Evolutionary conservation across 768 basidiomycete genomes (phyloP), one percentile per base, ranked within the genome.

Genomic region (Royoungia palumana): DNA sequence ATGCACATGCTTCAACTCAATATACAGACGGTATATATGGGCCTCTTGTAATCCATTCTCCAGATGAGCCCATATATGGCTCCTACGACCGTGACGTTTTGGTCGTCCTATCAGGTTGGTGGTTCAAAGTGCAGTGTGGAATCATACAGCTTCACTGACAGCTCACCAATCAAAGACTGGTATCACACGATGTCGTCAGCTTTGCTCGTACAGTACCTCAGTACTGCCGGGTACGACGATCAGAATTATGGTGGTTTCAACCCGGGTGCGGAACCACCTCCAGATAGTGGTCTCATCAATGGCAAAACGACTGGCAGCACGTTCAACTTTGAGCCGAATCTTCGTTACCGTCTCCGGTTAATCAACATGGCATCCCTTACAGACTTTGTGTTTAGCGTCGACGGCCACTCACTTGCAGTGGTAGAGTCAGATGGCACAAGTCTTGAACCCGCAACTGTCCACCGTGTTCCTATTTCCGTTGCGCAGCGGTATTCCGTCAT

Each of bases 401-500:
- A 79, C 44, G 55, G 51, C 10, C 79, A 80, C 50, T 60, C 66
- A 2, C 71, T 80, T 25, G 70, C 70, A 6, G 68, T 80, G 41
- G 63, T 79, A 46, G 77, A 78, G 47, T 75, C 71, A 4, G 79
- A 80, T 40, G 78, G 77, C 22, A 75, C 68, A 4, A 62, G 66
- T 22, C 63, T 80, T 37, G 50, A 59, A 19, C 74, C 76, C 1
- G 67, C 65, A 36, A 35, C 49, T 13, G 75, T 77, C 10, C 55
- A 71, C 16, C 67, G 70, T 12, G 57, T 80, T 46, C 63, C 64
- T 3, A 43, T 79, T 47, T 69, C 69, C 21, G 67, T 78, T 36
- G 78, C 76, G 2, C 78, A 79, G 63, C 70, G 78, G 36, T 77
- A 78, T 56, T 73, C 71, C n/a, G 77, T 74, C 28, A 64, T 80